These are phyloP conservation scores for Arthromyces matolae DNA, from an alignment of 768 basidiomycete genomes.

Conservation along the genomic window DNA sequence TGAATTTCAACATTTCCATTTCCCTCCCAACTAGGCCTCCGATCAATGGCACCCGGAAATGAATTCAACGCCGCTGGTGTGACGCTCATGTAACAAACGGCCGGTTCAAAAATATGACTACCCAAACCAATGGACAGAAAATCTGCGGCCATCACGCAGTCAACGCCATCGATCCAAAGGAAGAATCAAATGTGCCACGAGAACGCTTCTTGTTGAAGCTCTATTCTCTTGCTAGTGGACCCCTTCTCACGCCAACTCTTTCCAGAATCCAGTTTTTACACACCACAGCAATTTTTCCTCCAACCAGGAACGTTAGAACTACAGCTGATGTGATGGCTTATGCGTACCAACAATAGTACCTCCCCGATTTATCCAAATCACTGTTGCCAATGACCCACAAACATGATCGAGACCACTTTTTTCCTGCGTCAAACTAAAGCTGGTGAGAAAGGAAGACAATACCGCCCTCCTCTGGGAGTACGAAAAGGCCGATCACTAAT, in stretches of 20 bases:
- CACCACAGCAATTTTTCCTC: background rate
- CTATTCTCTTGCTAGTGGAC: background rate
- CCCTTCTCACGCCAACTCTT: background rate
- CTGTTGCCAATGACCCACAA: too few relatives aligned
- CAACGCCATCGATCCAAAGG: constrained; percentile 7
- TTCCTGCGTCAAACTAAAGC: too few relatives aligned
- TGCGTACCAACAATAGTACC: too few relatives aligned
- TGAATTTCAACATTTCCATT: background rate
- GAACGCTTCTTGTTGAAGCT: constrained; percentile 7
- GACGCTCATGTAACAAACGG: background rate
- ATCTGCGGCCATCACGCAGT: constrained; percentile 12
- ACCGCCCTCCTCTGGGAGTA: too few relatives aligned
- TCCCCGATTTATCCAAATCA: too few relatives aligned
- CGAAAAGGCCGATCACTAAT: too few relatives aligned
- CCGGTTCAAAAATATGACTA: background rate
- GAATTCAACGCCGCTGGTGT: background rate
- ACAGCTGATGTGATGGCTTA: too few relatives aligned
- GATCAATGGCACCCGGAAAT: background rate
- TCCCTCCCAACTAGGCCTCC: background rate
- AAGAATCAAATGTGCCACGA: constrained; percentile 8
- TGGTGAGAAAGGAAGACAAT: too few relatives aligned
- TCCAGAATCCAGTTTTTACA: background rate
- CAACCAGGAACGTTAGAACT: too few relatives aligned
- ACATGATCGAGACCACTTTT: too few relatives aligned
- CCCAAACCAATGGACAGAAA: background rate